Conservation (phyloP, 2,329 filamentous ascomycete species). For the Stachybotrys echinatus region DNA sequence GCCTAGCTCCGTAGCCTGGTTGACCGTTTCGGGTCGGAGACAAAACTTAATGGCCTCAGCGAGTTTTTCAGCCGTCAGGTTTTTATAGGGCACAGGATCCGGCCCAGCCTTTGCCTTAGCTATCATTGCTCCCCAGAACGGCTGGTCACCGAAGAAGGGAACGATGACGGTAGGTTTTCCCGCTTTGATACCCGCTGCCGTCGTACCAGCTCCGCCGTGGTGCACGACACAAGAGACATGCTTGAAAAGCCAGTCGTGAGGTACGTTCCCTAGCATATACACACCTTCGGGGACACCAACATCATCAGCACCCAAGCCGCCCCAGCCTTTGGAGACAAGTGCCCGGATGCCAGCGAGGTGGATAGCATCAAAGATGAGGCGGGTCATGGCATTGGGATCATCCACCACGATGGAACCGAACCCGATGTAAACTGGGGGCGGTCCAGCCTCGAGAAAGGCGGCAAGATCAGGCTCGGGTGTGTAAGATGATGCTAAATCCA, state of each 20-base stretch:
- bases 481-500: conserved; percentile 62
- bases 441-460: conserved; percentile 61
- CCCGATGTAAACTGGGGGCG: conserved; percentile 74
- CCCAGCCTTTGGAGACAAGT: conserved; percentile 84
- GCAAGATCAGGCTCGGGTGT: conserved; percentile 60
- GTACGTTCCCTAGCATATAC: conserved; percentile 79
- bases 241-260: conserved; percentile 86
- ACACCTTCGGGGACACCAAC: conserved; percentile 67
- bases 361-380: conserved; percentile 67
- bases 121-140: conserved; percentile 78
- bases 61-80: conserved; percentile 60
- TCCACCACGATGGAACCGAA: conserved; percentile 82
- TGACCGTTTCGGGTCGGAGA: conserved; percentile 52
- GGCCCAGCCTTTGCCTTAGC: conserved; percentile 68
- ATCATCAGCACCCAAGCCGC: conserved; percentile 70
- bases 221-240: conserved; percentile 78
- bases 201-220: conserved; percentile 84
- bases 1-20: conserved; percentile 53
- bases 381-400: conserved; percentile 65
- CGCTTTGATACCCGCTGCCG: conserved; percentile 75
- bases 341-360: conserved; percentile 64
- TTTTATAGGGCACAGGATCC: conserved; percentile 61
- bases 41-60: conserved; percentile 59
- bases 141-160: conserved; percentile 83
- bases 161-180: conserved; percentile 79